These are phyloP conservation scores for Dictyostelium discoideum DNA, from an alignment of 78 protist genomes.

Conservation along the genomic window DNA sequence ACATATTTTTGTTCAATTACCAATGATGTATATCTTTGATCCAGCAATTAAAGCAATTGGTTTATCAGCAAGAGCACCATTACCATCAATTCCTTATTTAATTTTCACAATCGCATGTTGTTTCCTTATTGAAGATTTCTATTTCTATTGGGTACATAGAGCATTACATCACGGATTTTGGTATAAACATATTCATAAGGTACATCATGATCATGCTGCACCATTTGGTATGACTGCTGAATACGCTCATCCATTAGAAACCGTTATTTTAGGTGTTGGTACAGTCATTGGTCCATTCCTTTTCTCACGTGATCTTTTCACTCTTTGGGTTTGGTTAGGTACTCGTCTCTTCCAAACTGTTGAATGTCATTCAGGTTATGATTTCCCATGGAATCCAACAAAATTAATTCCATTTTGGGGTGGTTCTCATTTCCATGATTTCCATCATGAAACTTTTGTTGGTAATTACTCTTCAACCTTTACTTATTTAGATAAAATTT, in stretches of 20 bases:
- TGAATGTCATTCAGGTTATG: slow-evolving; percentile 83
- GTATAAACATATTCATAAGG: slow-evolving; percentile 82
- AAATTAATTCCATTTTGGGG: slow-evolving; percentile 83
- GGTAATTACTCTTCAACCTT: slow-evolving; percentile 80
- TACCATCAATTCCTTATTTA: slow-evolving; percentile 60
- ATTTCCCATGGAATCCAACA: slow-evolving; percentile 77
- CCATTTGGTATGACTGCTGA: slow-evolving; percentile 85
- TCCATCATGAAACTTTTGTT: slow-evolving; percentile 79
- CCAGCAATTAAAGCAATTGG: slow-evolving; percentile 65
- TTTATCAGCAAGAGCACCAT: slow-evolving; percentile 54
- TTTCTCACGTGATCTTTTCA: slow-evolving; percentile 61
- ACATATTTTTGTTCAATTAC: slow-evolving; percentile 67
- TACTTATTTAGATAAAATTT: slow-evolving; percentile 54
- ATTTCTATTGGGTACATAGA: slow-evolving; percentile 78
- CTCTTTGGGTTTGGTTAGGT: slow-evolving; percentile 79
- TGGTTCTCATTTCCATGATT: slow-evolving; percentile 84
- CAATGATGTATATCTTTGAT: slow-evolving; percentile 70
- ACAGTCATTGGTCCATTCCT: slow-evolving; percentile 83
- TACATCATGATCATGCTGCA: slow-evolving; percentile 74
- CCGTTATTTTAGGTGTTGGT: slow-evolving; percentile 74
- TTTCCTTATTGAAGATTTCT: slow-evolving; percentile 73
- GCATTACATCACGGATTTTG: slow-evolving; percentile 73
- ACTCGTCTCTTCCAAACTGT: slow-evolving; percentile 74
- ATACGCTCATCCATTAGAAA: slow-evolving; percentile 82
- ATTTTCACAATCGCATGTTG: slow-evolving; percentile 5